Conservation (phyloP, 2,329 filamentous ascomycete species). For the Mariannaea elegans region DNA sequence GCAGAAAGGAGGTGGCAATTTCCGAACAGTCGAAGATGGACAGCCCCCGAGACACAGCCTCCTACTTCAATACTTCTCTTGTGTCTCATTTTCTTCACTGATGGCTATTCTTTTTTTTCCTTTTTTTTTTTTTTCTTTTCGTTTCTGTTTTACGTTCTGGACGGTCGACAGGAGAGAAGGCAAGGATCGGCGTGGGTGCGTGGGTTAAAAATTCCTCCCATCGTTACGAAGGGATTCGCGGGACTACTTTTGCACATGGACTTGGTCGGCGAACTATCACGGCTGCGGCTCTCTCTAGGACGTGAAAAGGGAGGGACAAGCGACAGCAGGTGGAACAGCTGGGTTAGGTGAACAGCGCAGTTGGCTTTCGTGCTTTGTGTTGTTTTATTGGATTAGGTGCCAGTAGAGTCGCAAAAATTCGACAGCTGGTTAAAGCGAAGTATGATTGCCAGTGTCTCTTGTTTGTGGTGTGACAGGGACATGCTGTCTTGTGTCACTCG, state of each 20-base stretch:
- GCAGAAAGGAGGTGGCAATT: constrained; percentile 27
- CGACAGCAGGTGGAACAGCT: neutral
- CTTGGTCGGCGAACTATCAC: neutral
- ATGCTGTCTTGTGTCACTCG: neutral
- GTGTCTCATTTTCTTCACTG: constrained; percentile 24
- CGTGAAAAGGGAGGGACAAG: neutral
- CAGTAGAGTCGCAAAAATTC: constrained; percentile 38
- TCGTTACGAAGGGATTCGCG: constrained; percentile 1
- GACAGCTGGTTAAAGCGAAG: constrained; percentile 30
- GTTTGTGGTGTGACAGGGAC: neutral
- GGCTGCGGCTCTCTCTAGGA: neutral
- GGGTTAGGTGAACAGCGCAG: constrained; percentile 24
- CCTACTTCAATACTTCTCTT: neutral
- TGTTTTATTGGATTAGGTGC: constrained; percentile 39
- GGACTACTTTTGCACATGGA: constrained; percentile 6
- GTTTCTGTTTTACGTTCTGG: constrained; percentile 21
- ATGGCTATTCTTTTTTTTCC: constrained; percentile 22
- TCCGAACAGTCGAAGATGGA: constrained; percentile 22
- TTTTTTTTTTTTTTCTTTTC: constrained; percentile 21
- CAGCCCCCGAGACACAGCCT: constrained; percentile 30
- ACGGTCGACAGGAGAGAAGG: constrained; percentile 3
- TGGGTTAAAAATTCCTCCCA: neutral
- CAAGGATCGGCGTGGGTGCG: neutral
- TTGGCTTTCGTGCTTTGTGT: constrained; percentile 19
- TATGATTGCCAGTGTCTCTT: neutral